Evolutionary conservation across 2,329 filamentous ascomycete genomes (phyloP), one percentile per base, ranked within the genome.

Genomic region (Rhynchosporium graminicola): DNA sequence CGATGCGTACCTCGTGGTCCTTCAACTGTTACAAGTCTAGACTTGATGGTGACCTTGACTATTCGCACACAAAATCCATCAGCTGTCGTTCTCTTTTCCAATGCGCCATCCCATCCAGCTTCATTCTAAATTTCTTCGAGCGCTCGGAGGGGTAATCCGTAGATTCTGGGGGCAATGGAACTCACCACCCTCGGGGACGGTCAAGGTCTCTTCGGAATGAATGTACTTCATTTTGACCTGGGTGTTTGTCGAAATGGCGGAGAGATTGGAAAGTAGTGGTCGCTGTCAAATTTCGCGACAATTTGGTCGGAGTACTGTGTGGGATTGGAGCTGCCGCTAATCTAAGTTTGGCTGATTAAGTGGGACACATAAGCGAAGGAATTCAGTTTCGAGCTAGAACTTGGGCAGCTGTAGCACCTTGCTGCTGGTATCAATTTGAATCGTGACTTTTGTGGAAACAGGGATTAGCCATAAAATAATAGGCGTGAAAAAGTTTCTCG

Each of bases 11-110:
- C 93, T 85, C 92, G 88, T 80, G 94, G 92, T 79, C 95, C 95
- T 85, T 97, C 94, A 79, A 99, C 95, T 77, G 92, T 96, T 80
- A 99, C 91, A 78, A 91, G 83, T 80, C 95, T 88, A 77, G 94
- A 95, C 87, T 97, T 97, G 86, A 99, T 99, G 82, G 84, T 80
- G 82, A 99, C 87, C 87, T 94, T 97, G 88, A 99, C 95, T 97
- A 79, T 82, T 75, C 57, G 65, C 76, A 70, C 66, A 72, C 70
- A 72, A 36, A 67, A 61, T 40, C 20, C 29, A 70, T 79, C 71
- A 78, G 76, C 73, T 74, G 71, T 65, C 59, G 50, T 56, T 70
- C 64, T 66, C 63, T 46, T 63, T 10, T 50, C 50, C 56, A 50
- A 61, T 64, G 60, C 59, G 57, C 58, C 36, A 42, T 50, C 29